Evolutionary conservation across 2,329 filamentous ascomycete genomes (phyloP).

Genomic region (Colletotrichum agaves): DNA sequence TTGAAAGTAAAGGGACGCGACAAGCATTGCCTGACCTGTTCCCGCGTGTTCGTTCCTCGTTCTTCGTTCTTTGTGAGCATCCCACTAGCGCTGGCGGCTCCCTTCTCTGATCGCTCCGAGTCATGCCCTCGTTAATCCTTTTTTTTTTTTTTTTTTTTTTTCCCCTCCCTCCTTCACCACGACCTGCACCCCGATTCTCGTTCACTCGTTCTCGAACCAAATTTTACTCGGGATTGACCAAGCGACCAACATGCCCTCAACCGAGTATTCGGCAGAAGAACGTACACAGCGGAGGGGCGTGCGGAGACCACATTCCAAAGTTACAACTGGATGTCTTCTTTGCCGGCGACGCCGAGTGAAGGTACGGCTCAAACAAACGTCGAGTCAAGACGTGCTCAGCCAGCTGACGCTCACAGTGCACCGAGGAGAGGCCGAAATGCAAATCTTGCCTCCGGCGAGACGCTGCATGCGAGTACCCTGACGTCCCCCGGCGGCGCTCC

Average conservation of each 20-base stretch:
- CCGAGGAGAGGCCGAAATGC: constrained; percentile 35
- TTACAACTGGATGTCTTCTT: constrained; percentile 33
- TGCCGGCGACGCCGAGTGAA: constrained; percentile 38
- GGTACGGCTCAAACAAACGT: constrained; percentile 11
- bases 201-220: neutral
- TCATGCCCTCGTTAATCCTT: neutral
- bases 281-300: neutral
- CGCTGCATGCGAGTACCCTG: constrained; percentile 23
- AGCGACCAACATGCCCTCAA: neutral
- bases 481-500: neutral
- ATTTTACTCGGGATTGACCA: neutral
- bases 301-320: constrained; percentile 36
- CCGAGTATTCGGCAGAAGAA: neutral
- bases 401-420: constrained; percentile 27
- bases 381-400: no score
- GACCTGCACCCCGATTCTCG: neutral
- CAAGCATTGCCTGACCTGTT: neutral
- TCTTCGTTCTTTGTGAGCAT: neutral
- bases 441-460: constrained; percentile 29
- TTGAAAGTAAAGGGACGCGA: no score
- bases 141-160: no score
- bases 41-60: constrained; percentile 41
- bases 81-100: no score
- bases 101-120: no score
- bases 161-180: neutral